Evolutionary conservation across 78 protist genomes (phyloP).

Genomic region (Dictyostelium firmibasis): DNA sequence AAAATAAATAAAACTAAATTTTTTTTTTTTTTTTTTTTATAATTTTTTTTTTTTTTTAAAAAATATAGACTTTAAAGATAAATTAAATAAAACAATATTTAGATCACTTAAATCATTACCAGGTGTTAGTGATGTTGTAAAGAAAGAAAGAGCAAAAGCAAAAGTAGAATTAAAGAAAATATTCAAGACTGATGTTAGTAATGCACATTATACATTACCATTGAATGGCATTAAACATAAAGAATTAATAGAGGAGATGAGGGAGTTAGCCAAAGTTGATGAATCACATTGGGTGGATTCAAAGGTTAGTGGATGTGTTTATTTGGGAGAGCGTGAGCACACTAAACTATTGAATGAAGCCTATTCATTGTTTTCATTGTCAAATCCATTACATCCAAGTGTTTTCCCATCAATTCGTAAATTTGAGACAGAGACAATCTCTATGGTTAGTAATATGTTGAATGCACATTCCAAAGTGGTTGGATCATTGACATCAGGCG

Average conservation of each 20-base stretch:
- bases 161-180: neutral
- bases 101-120: constrained; percentile 31
- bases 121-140: constrained; percentile 10
- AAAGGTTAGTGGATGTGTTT: constrained; percentile 78
- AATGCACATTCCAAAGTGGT: constrained; percentile 77
- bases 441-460: constrained; percentile 86
- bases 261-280: constrained; percentile 14
- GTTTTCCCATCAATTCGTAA: constrained; percentile 85
- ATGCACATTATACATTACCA: constrained; percentile 54
- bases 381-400: constrained; percentile 92
- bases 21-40: neutral
- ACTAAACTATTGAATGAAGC: constrained; percentile 48
- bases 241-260: neutral
- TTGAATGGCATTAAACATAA: constrained; percentile 2
- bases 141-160: constrained; percentile 40
- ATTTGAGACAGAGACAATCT: constrained; percentile 89
- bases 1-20: neutral
- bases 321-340: constrained; percentile 66
- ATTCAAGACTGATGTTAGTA: constrained; percentile 20
- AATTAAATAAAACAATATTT: constrained; percentile 24
- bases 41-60: neutral
- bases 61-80: constrained; percentile 13
- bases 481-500: constrained; percentile 81
- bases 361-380: constrained; percentile 65
- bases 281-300: constrained; percentile 23